A percentile compares a stretch with the other conserved stretches of the same genome.
Conservation (phyloP, 139 green algal species). For the Haematococcus sp. region DNA sequence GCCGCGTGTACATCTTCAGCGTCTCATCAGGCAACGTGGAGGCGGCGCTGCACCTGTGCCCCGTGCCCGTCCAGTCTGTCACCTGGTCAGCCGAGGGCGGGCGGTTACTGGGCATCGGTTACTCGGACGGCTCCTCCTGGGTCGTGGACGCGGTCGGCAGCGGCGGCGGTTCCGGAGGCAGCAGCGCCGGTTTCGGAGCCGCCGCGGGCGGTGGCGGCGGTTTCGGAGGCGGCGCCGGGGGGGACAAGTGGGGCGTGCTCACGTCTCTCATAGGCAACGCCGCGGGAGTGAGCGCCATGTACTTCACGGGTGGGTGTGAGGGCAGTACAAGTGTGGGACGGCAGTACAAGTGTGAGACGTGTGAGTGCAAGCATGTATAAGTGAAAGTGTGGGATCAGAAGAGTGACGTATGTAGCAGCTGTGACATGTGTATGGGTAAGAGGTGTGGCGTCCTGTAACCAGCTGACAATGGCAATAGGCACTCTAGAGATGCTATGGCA, state of each 20-base stretch:
- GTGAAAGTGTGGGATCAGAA: too few species aligned
- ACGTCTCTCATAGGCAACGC: slow-evolving; percentile 22
- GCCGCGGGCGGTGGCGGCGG: not conserved
- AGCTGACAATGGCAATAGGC: too few species aligned
- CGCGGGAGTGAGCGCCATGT: slow-evolving; percentile 5
- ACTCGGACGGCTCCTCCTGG: slow-evolving; percentile 13
- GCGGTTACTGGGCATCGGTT: slow-evolving; percentile 15
- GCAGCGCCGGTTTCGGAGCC: not conserved
- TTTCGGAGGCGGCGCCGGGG: not conserved
- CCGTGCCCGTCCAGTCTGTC: not conserved
- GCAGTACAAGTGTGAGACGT: too few species aligned
- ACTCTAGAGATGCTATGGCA: too few species aligned
- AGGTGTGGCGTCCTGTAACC: too few species aligned
- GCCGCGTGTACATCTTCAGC: not conserved
- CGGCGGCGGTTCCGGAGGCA: not conserved
- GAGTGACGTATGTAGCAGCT: too few species aligned
- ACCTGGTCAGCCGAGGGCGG: slow-evolving; percentile 15
- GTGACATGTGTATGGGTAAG: too few species aligned
- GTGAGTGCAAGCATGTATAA: too few species aligned
- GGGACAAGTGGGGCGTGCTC: not conserved
- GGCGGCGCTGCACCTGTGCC: not conserved
- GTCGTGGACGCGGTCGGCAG: slow-evolving; percentile 18
- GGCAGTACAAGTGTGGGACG: too few species aligned
- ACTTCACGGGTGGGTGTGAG: slow-evolving; percentile 12
- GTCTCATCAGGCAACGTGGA: not conserved